Base-by-base conservation (phyloP, 1,139 yeast genomes). In the Yamadazyma kanchanaburiensis region DNA sequence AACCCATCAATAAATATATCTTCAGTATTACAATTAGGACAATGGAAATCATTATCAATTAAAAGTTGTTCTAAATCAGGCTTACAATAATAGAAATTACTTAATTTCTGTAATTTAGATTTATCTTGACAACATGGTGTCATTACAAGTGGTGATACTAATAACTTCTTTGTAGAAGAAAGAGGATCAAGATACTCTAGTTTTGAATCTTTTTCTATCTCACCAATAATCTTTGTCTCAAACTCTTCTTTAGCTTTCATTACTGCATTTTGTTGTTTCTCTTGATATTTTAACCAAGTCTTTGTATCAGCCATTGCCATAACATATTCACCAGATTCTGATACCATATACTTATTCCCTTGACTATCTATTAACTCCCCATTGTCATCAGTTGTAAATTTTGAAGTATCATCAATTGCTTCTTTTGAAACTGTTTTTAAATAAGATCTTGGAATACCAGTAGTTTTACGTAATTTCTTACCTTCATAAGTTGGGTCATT, bases 361-460 rank as follows among this genome's bases (percentile, higher is more conserved):
- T 73, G 78, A 9, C 74, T 74, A 53, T 82, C 84, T 7, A 67
- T 63, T 45, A 68, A 55, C 31, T 67, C 74, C 4, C 74, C 74
- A 35, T 65, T 61, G 12, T 67, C 74, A 35, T 64, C 68, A 5
- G 67, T 58, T 8, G 59, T 52, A 15, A 65, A 53, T 27, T 72
- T 77, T 2, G 65, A 61, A 7, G 85, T 79, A 27, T 80, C 77
- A 28, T 80, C 84, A 25, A 64, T 56, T 6, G 66, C 68, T 39
- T 65, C 72, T 45, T 62, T 64, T 2, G 70, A 60, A 9, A 85
- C 80, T 0, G 95, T 83, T 46, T 87, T 84, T 56, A 91, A 74
- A 57, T 88, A 88, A 25, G 94, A 82, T 55, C 84, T 82, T 4
- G 99, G 99, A 50, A 91, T 91, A 77, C 99, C 99, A 0, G 98